phyloP scores from a whole-genome alignment of 176 grass and related monocot genomes.

The Hordeum marinum region DNA sequence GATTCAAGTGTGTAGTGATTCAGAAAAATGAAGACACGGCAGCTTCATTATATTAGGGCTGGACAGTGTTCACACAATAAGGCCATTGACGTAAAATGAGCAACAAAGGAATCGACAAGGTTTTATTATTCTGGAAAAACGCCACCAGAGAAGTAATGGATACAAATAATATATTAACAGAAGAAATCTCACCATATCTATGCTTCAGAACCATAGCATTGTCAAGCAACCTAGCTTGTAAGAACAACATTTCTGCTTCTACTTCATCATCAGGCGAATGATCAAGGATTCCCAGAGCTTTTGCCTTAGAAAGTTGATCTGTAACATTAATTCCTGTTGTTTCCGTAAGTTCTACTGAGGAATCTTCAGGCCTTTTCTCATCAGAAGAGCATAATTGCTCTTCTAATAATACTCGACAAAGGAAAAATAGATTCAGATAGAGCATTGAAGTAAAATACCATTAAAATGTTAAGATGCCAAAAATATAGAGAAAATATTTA shows the following conservation, averaged over 20 bases:
- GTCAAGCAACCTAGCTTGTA: constrained; percentile 88
- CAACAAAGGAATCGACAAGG: neutral
- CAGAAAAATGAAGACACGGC: neutral
- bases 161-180: constrained; percentile 7
- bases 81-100: neutral
- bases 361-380: constrained; percentile 17
- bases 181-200: constrained; percentile 54
- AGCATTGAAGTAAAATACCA: neutral
- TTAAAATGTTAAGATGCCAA: neutral
- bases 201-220: constrained; percentile 65
- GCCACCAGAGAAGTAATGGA: neutral
- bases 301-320: constrained; percentile 53
- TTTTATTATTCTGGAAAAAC: constrained; percentile 10
- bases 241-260: constrained; percentile 83
- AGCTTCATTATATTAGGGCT: neutral
- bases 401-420: constrained; percentile 25
- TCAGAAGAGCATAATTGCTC: constrained; percentile 11
- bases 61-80: neutral
- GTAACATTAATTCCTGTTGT: constrained; percentile 30
- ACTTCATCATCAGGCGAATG: constrained; percentile 93
- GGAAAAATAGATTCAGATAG: constrained; percentile 11
- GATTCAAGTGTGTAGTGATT: constrained; percentile 6
- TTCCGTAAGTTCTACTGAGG: neutral
- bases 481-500: neutral
- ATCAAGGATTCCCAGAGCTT: constrained; percentile 56